Evolutionary conservation across 768 basidiomycete species (phyloP).

Genomic region (Naematelia aurantialba): DNA sequence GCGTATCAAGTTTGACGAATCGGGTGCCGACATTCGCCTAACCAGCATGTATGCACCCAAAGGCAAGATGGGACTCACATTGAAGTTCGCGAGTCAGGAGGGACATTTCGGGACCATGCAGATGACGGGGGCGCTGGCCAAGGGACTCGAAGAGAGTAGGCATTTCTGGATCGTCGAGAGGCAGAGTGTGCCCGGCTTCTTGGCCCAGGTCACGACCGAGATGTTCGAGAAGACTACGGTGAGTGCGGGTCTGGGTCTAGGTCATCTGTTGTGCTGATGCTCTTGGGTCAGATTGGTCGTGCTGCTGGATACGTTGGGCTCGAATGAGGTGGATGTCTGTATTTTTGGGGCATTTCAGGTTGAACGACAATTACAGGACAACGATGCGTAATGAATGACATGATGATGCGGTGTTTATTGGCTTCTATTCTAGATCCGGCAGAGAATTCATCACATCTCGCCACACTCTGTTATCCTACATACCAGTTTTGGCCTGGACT

Average conservation of each 20-base stretch:
- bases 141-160: constrained; percentile 64
- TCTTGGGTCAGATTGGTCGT: constrained; percentile 10
- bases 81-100: constrained; percentile 50
- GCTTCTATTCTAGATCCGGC: neutral
- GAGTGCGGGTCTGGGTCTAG: constrained; percentile 16
- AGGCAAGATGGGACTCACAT: constrained; percentile 76
- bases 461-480: constrained; percentile 48
- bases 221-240: constrained; percentile 74
- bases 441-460: constrained; percentile 37
- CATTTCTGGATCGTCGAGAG: constrained; percentile 81
- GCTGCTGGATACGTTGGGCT: constrained; percentile 22
- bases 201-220: constrained; percentile 82
- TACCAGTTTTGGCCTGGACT: constrained; percentile 30
- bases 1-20: constrained; percentile 85
- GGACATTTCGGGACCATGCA: constrained; percentile 49
- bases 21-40: constrained; percentile 75
- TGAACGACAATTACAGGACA: neutral
- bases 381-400: neutral
- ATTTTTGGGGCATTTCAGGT: neutral
- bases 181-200: constrained; percentile 80
- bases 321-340: constrained; percentile 3
- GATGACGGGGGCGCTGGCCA: constrained; percentile 50
- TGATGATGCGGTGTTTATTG: neutral
- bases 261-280: neutral
- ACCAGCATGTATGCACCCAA: constrained; percentile 85